phyloP scores from a whole-genome alignment of 306 rosid genomes.

The Cucurbita moschata region DNA sequence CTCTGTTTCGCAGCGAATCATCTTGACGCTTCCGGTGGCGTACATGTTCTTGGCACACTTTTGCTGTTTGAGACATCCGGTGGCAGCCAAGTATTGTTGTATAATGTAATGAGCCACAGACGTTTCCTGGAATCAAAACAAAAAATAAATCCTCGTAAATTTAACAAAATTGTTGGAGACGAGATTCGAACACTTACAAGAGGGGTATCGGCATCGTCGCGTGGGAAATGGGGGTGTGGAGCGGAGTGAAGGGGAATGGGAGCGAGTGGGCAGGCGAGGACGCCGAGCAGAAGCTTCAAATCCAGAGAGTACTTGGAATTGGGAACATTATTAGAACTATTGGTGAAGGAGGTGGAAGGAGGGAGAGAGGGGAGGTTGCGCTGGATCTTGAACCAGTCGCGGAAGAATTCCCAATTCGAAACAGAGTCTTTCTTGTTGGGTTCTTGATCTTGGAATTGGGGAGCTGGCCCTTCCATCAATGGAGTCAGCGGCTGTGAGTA shows the following conservation, averaged over 20 bases:
- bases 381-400: conserved; percentile 75
- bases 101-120: conserved; percentile 79
- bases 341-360: background rate
- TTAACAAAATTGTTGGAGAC: background rate
- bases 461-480: conserved; percentile 85
- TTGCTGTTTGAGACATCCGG: conserved; percentile 82
- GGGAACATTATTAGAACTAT: conserved; percentile 9
- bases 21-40: conserved; percentile 70
- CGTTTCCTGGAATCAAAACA: conserved; percentile 21
- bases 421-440: conserved; percentile 57
- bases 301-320: conserved; percentile 50
- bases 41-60: conserved; percentile 71
- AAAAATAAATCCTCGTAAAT: too few relatives aligned
- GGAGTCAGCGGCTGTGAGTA: conserved; percentile 85
- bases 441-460: conserved; percentile 67
- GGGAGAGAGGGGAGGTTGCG: conserved; percentile 31
- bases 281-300: conserved; percentile 78
- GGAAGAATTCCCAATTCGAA: conserved; percentile 62
- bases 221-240: conserved; percentile 16
- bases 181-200: conserved; percentile 30
- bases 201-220: conserved; percentile 31
- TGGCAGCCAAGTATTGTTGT: conserved; percentile 85
- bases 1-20: conserved; percentile 91
- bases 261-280: conserved; percentile 86
- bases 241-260: conserved; percentile 62